These are phyloP conservation scores for Coemansia biformis DNA, from an alignment of 192 early-diverging fungal species.

Conservation along the genomic window DNA sequence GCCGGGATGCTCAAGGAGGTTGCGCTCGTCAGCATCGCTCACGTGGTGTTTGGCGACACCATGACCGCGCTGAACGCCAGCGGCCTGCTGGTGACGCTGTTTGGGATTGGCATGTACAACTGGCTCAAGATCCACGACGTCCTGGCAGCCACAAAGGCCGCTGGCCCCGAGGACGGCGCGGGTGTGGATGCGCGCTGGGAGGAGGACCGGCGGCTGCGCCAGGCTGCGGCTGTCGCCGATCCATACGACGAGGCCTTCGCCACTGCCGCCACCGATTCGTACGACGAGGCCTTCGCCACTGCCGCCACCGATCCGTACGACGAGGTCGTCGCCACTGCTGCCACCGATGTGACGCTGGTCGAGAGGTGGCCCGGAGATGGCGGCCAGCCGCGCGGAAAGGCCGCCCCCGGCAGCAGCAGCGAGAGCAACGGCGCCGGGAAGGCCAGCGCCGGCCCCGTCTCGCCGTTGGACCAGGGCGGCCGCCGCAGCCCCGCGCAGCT, in stretches of 20 bases:
- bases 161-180: background rate
- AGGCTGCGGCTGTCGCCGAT: conserved; percentile 25
- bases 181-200: conserved; percentile 1
- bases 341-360: too few relatives aligned
- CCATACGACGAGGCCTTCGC: conserved; percentile 16
- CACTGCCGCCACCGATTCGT: too few relatives aligned
- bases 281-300: too few relatives aligned
- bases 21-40: conserved; percentile 67
- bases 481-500: too few relatives aligned
- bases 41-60: conserved; percentile 74
- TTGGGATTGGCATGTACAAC: conserved; percentile 75
- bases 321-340: too few relatives aligned
- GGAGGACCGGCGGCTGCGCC: conserved; percentile 10
- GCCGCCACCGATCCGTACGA: too few relatives aligned
- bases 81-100: conserved; percentile 74
- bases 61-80: conserved; percentile 68
- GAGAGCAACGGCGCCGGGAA: too few relatives aligned
- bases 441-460: too few relatives aligned
- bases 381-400: too few relatives aligned
- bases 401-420: too few relatives aligned
- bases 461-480: too few relatives aligned
- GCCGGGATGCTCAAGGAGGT: conserved; percentile 88
- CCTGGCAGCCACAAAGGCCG: background rate
- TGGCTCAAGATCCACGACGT: conserved; percentile 59
- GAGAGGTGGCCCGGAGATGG: too few relatives aligned